Base-by-base conservation (phyloP, 371 early-diverging fungal genomes). In the Entomophthora muscae region DNA sequence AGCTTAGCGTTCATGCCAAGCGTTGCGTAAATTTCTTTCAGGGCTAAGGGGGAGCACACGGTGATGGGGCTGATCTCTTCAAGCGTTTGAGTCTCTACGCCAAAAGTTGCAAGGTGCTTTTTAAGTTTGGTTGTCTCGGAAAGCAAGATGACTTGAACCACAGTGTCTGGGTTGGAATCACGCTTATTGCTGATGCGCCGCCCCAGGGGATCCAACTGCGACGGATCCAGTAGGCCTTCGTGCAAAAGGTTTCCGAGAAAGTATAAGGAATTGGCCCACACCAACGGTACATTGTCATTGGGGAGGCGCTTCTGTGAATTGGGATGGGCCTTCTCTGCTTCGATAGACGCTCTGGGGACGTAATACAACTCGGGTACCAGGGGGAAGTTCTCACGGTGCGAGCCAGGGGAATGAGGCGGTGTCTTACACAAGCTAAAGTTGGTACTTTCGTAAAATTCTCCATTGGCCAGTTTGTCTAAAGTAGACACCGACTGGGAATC, bases 251-350 rank as follows among this genome's bases (percentile, higher is more conserved):
- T 75, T 22, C 90, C 90, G 29, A 91, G 78, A 52, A 88, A 79
- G 66, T 84, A 89, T 12, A 93, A 78, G 1, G 87, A 86, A 61
- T 90, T 85, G 2, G 93, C 89, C 93, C 93, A 93, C 0, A 91
- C 93, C 23, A 93, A 73, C 0, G 93, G 93, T 0, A 90, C 76
- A 66, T 93, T 93, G 65, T 90, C 90, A 65, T 89, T 89, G 2
- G 93, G 85, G 26, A 84, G 69, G 53, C 93, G 80, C n/a, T 76
- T 75, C 67, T 89, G 90, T 0, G 85, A 79, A 24, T 85, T 82
- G 17, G 88, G 90, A 32, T 83, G 68, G 22, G 68, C 72, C 63
- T 80, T 83, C 68, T 93, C 93, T 1, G 81, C 85, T 1, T 88
- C 86, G 63, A 91, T 83, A 0, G 70, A 33, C 29, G 86, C 84